These are phyloP conservation scores for Ceratocystis variospora DNA, from an alignment of 2,329 filamentous ascomycete genomes.

Conservation along the genomic window DNA sequence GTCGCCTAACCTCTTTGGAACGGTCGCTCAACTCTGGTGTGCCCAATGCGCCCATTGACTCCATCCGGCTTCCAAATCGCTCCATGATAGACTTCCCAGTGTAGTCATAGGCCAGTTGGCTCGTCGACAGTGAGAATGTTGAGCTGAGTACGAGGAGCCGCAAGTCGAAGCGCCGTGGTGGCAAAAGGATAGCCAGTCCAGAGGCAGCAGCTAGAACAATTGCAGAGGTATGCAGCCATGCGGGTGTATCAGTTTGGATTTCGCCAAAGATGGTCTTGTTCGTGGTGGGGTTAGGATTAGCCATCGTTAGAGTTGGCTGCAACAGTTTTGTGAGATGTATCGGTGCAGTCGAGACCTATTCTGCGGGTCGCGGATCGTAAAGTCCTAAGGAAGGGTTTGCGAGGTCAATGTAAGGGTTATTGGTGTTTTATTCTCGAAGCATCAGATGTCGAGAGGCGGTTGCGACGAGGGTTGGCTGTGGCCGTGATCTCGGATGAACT, in stretches of 20 bases:
- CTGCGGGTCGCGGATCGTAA: background rate
- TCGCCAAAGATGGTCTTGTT: constrained; percentile 8
- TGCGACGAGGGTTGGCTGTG: background rate
- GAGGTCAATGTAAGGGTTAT: background rate
- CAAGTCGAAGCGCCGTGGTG: constrained; percentile 38
- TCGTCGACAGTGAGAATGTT: constrained; percentile 39
- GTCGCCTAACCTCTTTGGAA: constrained; percentile 34
- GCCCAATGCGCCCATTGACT: constrained; percentile 26
- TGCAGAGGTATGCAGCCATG: constrained; percentile 34
- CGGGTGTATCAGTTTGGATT: constrained; percentile 23
- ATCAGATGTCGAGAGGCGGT: background rate
- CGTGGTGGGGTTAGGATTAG: background rate
- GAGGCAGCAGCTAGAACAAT: constrained; percentile 35
- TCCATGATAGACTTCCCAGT: constrained; percentile 39
- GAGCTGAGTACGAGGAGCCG: constrained; percentile 38
- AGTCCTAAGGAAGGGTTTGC: background rate
- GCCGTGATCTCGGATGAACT: background rate
- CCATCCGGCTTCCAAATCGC: constrained; percentile 33
- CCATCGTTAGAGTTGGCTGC: background rate
- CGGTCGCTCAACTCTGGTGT: constrained; percentile 44
- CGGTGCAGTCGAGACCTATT: background rate
- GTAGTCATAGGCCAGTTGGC: constrained; percentile 43
- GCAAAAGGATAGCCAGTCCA: constrained; percentile 36
- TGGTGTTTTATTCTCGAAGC: background rate
- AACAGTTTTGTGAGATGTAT: background rate